Conservation (phyloP, 2,329 filamentous ascomycete species). For the Penicillium glabrum region DNA sequence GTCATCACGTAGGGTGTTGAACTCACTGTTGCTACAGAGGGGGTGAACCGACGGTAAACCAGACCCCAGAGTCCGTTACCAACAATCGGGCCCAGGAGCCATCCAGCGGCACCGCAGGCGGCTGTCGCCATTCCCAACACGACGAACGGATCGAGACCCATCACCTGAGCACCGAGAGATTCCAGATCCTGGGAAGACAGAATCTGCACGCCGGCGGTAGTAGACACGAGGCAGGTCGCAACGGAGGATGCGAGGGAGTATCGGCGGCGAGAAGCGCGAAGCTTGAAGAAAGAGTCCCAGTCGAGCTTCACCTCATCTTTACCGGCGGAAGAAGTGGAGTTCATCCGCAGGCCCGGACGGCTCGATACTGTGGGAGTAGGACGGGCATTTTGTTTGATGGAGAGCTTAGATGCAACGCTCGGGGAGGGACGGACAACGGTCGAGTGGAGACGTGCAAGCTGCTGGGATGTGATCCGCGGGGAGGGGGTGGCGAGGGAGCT, state of each 20-base stretch:
- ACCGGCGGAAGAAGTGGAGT: slow-evolving; percentile 31
- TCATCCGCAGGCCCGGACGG: slow-evolving; percentile 20
- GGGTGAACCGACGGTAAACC: slow-evolving; percentile 68
- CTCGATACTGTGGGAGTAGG: slow-evolving; percentile 7
- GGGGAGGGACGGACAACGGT: slow-evolving; percentile 15
- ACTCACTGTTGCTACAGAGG: slow-evolving; percentile 69
- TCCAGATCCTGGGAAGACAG: slow-evolving; percentile 73
- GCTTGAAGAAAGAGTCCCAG: slow-evolving; percentile 91
- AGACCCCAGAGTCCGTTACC: slow-evolving; percentile 79
- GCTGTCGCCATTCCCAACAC: slow-evolving; percentile 79
- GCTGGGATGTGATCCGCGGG: slow-evolving; percentile 23
- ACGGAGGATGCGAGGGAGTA: slow-evolving; percentile 80
- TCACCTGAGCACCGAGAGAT: slow-evolving; percentile 59
- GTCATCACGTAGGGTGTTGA: not conserved
- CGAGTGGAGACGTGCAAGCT: slow-evolving; percentile 26
- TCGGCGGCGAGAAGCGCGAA: slow-evolving; percentile 80
- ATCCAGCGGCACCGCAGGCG: slow-evolving; percentile 75
- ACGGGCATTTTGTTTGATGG: slow-evolving; percentile 9
- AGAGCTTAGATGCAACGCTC: slow-evolving; percentile 15
- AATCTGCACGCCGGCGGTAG: slow-evolving; percentile 52
- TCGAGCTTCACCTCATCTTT: slow-evolving; percentile 54
- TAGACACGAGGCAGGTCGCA: slow-evolving; percentile 61
- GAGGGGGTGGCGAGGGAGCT: slow-evolving; percentile 23
- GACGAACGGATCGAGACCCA: slow-evolving; percentile 85
- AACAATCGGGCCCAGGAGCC: slow-evolving; percentile 80